Conservation (phyloP, 768 basidiomycete genomes). For the Suillus plorans region DNA sequence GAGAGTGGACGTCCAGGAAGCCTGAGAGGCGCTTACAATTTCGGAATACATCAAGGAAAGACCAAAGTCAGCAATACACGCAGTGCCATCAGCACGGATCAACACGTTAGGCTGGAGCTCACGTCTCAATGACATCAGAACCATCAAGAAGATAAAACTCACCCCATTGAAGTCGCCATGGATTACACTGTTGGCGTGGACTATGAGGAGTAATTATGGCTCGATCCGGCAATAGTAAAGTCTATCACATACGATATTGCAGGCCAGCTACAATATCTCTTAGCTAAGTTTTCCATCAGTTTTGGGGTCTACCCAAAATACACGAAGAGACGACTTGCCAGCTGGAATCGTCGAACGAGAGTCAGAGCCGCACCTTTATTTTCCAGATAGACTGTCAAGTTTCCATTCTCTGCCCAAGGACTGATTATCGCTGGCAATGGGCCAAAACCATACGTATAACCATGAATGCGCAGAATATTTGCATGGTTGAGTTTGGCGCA, state of each 20-base stretch:
- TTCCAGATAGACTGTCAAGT: constrained; percentile 17
- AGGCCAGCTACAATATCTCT: not conserved
- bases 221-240: not conserved
- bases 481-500: constrained; percentile 19
- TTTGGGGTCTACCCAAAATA: not conserved
- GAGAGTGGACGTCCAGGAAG: not conserved
- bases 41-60: constrained; percentile 41
- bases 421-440: constrained; percentile 21
- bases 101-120: constrained; percentile 42
- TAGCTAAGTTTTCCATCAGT: not conserved
- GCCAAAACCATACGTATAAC: constrained; percentile 19
- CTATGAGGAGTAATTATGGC: not conserved
- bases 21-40: constrained; percentile 19
- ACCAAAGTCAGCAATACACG: constrained; percentile 47
- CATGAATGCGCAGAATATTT: constrained; percentile 20
- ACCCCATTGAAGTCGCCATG: constrained; percentile 13
- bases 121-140: not conserved
- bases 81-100: constrained; percentile 40
- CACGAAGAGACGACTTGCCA: constrained; percentile 10
- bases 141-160: not conserved
- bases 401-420: constrained; percentile 27
- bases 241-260: not conserved
- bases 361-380: not conserved
- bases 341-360: constrained; percentile 1
- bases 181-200: not conserved